Evolutionary conservation across 208 protist species (phyloP).

Genomic region (Wallacemonas sp.): DNA sequence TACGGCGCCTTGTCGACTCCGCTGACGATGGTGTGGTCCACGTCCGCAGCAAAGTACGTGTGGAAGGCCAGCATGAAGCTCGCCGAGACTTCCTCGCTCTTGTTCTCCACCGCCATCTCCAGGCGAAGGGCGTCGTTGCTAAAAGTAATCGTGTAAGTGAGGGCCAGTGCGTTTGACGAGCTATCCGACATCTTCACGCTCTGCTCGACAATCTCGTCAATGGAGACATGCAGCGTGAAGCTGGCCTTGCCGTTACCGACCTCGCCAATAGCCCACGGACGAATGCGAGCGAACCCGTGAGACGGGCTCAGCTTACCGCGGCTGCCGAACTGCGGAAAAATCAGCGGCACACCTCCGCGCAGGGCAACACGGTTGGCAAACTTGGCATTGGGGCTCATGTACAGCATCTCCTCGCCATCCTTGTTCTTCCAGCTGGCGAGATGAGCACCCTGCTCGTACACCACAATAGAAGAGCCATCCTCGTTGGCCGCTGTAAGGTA

Average conservation of each 20-base stretch:
- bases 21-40: constrained; percentile 58
- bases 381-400: constrained; percentile 79
- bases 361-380: constrained; percentile 71
- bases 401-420: constrained; percentile 71
- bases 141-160: constrained; percentile 79
- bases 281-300: constrained; percentile 85
- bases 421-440: constrained; percentile 76
- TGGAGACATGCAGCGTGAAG: constrained; percentile 31
- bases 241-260: constrained; percentile 36
- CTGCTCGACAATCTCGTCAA: constrained; percentile 31
- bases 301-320: constrained; percentile 55
- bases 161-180: constrained; percentile 27
- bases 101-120: constrained; percentile 72
- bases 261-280: constrained; percentile 39
- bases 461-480: constrained; percentile 75
- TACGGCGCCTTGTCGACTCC: constrained; percentile 71
- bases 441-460: constrained; percentile 88
- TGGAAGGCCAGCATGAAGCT: constrained; percentile 86
- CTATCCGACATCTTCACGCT: constrained; percentile 26
- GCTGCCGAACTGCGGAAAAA: constrained; percentile 88
- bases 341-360: constrained; percentile 88
- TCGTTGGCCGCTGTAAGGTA: constrained; percentile 36
- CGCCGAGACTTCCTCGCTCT: constrained; percentile 31
- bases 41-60: constrained; percentile 79
- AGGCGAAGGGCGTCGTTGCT: constrained; percentile 53